Evolutionary conservation across 2,329 filamentous ascomycete species (phyloP), one percentile per base, ranked within the genome.

Genomic region (Coleophoma eucalyptorum): DNA sequence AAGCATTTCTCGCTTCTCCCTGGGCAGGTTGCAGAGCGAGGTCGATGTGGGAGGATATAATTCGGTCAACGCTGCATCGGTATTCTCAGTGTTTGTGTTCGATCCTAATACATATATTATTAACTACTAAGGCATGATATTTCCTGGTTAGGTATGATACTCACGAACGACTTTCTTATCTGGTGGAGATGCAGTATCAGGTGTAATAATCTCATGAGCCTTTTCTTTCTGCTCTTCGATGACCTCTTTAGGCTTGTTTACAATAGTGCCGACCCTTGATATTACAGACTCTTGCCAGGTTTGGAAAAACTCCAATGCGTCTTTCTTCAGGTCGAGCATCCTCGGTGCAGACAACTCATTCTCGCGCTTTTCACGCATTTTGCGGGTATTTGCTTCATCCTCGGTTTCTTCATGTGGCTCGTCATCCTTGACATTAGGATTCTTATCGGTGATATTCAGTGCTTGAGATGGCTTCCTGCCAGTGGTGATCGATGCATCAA

Each of bases 271-370:
- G 20, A 96, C 73, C 13, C 91, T 81, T 50, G 81, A 77, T 38
- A 89, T 72, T 10, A 96, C 80, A 12, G 76, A 74, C 5, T 82
- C 77, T 60, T 89, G 81, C 93, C 93, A 97, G 56, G 90, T 86
- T 51, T 87, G 83, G 64, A 93, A 96, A 64, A 86, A 84, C 6
- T 77, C 71, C 5, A 95, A 65, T 2, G 84, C 79, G 49, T 87
- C 84, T 55, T 80, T 83, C 71, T 84, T 91, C 60, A 91, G 69
- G 59, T 89, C 85, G 51, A 77, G 71, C 54, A 86, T 76, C 49
- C 74, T 73, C 3, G 71, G 70, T 3, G 69, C 69, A 16, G 71
- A 72, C 10, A 82, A 64, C 53, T 81, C 78, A 56, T 76, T 75
- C 60, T 73, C 69, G 41, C 75, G 62, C 44, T 68, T 58, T 47